Percentiles rank a stretch among this genome's conserved stretches.
Conservation (phyloP, 352 stramenopile species). For the Pythium dissimile region DNA sequence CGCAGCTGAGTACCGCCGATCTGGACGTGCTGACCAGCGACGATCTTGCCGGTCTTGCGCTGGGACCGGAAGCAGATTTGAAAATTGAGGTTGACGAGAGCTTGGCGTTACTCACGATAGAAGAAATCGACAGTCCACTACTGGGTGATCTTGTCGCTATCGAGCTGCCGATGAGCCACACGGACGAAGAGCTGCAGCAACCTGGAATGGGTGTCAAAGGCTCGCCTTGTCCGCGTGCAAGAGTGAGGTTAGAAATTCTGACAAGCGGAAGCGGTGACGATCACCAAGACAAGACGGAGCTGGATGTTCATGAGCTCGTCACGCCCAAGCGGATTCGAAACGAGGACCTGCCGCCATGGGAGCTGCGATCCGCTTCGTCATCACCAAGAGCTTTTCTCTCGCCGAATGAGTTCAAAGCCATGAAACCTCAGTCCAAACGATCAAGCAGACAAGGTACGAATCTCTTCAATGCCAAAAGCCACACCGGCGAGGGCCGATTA, state of each 20-base stretch:
- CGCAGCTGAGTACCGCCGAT: constrained; percentile 21
- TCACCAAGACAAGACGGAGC: not conserved
- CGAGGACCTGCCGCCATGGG: not conserved
- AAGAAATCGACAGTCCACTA: not conserved
- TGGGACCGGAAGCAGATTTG: constrained; percentile 15
- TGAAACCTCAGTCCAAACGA: not conserved
- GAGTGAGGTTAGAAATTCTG: not conserved
- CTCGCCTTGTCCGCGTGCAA: no score
- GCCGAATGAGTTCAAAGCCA: constrained; percentile 13
- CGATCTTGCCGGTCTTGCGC: constrained; percentile 14
- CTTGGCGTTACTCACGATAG: constrained; percentile 1
- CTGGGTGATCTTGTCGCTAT: not conserved
- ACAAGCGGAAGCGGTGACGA: not conserved
- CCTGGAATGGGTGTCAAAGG: no score
- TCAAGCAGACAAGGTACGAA: not conserved
- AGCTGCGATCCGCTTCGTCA: not conserved
- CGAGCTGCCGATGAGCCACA: no score
- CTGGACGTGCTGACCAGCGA: constrained; percentile 25
- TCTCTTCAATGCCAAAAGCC: not conserved
- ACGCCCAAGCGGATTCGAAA: not conserved
- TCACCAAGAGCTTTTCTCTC: constrained; percentile 12
- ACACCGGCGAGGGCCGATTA: no score
- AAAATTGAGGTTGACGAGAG: constrained; percentile 20
- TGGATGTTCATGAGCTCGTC: constrained; percentile 3
- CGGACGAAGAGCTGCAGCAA: no score